Evolutionary conservation across 148 eudicot genomes (phyloP), one percentile per base, ranked within the genome.

Genomic region (Rhododendron kiyosumense): DNA sequence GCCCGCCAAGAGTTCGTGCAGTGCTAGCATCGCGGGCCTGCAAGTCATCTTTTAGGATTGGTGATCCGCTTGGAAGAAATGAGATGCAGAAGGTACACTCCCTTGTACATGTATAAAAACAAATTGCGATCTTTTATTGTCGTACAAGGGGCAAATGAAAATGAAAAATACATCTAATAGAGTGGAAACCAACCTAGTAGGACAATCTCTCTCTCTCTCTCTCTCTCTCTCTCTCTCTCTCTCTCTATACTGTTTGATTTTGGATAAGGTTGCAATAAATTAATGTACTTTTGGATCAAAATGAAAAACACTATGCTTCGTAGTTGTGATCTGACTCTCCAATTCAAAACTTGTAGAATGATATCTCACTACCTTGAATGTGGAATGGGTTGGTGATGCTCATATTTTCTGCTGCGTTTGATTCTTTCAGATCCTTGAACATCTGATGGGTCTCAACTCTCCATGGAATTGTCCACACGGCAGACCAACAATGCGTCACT

Each of bases 401-500:
- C 22, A 41, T 49, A 57, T 7, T 34, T 30, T 34, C 28, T 15
- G 15, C 59, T 30, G 80, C n/a, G 52, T 74, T 32, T 84, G 49
- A 5, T 63, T 81, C 20, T 86, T 83, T 82, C 94, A 97, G 99
- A 94, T 97, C 78, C 85, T 97, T 18, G 94, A 94, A 90, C 94
- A 93, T 91, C 90, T 97, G 90, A 90, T 94, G 3, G 92, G 86
- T 76, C 94, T 97, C 81, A 95, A 92, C 87, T 97, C 99, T 38
- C 99, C 99, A 26, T 97, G 99, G 99, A 97, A 97, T 91, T 97
- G 99, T 84, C 99, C 99, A 2, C 99, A 97, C 80, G 99, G 99
- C 79, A 89, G 99, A 89, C 98, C 99, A 82, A 97, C 99, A 18
- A 95, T 97, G 99, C 98, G 99, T 20, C 98, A 97, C 92, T 90